phyloP scores from a whole-genome alignment of 768 basidiomycete genomes.

The Suillus discolor region DNA sequence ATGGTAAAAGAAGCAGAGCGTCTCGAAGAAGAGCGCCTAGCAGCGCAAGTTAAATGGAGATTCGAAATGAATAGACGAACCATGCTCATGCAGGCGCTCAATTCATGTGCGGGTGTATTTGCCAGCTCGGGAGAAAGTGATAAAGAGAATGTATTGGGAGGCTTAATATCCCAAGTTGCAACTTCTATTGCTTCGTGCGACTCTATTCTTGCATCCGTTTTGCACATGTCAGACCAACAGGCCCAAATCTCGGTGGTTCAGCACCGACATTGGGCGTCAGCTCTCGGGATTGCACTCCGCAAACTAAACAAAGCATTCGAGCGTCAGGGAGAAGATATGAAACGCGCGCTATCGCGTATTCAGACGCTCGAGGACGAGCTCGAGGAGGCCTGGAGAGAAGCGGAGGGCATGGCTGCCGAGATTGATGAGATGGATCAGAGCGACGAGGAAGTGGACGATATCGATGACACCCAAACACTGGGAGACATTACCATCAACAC shows the following conservation, averaged over 20 bases:
- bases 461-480: conserved; percentile 30
- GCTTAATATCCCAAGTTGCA: conserved; percentile 58
- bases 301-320: conserved; percentile 81
- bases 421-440: conserved; percentile 61
- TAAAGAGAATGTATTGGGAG: conserved; percentile 39
- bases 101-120: conserved; percentile 46
- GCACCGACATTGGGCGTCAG: conserved; percentile 74
- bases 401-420: conserved; percentile 70
- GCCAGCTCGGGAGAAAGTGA: conserved; percentile 33
- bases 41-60: conserved; percentile 66
- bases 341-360: conserved; percentile 47
- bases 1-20: conserved; percentile 62
- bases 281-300: conserved; percentile 73
- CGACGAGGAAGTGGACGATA: conserved; percentile 26
- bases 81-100: conserved; percentile 72
- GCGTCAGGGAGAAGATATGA: conserved; percentile 61
- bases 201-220: conserved; percentile 54
- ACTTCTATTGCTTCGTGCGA: conserved; percentile 63
- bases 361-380: conserved; percentile 66
- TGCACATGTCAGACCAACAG: conserved; percentile 62
- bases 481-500: conserved; percentile 27
- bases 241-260: conserved; percentile 61
- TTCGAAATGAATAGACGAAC: conserved; percentile 67
- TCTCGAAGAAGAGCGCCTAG: conserved; percentile 50
- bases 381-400: conserved; percentile 81